phyloP scores from a whole-genome alignment of 176 grass and related monocot species.

The Aegilops longissima region DNA sequence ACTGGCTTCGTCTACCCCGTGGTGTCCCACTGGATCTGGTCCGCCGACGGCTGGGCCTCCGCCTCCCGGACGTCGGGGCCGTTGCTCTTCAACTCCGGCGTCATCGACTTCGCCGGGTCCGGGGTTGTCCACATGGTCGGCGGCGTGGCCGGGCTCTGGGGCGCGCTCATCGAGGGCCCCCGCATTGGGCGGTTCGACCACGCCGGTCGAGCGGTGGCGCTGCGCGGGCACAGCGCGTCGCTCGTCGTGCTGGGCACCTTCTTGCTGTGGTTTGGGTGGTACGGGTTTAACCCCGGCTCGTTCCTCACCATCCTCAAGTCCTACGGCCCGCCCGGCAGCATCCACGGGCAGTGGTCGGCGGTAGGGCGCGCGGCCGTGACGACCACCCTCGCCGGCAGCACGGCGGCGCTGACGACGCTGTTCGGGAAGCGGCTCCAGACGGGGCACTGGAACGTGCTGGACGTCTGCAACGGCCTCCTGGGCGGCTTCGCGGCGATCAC shows the following conservation, averaged over 20 bases:
- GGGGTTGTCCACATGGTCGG: slow-evolving; percentile 77
- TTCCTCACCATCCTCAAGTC: slow-evolving; percentile 61
- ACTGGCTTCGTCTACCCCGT: slow-evolving; percentile 91
- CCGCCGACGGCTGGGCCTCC: slow-evolving; percentile 61
- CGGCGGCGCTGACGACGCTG: slow-evolving; percentile 64
- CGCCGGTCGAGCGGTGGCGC: slow-evolving; percentile 51
- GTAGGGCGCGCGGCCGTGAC: slow-evolving; percentile 70
- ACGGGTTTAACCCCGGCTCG: slow-evolving; percentile 69
- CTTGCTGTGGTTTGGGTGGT: slow-evolving; percentile 75
- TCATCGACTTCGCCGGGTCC: slow-evolving; percentile 81
- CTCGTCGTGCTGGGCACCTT: slow-evolving; percentile 77
- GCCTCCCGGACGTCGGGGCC: slow-evolving; percentile 26
- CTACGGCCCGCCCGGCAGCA: slow-evolving; percentile 44
- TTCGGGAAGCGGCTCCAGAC: slow-evolving; percentile 62
- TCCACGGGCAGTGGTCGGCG: slow-evolving; percentile 72
- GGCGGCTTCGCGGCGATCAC: slow-evolving; percentile 71
- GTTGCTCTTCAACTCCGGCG: slow-evolving; percentile 58
- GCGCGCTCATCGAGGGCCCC: slow-evolving; percentile 67
- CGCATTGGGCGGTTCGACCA: slow-evolving; percentile 68
- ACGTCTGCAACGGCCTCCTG: slow-evolving; percentile 76
- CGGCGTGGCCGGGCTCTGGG: slow-evolving; percentile 70
- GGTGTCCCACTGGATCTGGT: slow-evolving; percentile 88
- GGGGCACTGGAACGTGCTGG: slow-evolving; percentile 70
- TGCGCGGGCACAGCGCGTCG: slow-evolving; percentile 61
- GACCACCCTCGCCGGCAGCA: slow-evolving; percentile 68